A percentile compares a stretch with the other conserved stretches of the same genome.
These are phyloP conservation scores for Millerago galiae DNA, from an alignment of 805 yeast species.

Conservation along the genomic window DNA sequence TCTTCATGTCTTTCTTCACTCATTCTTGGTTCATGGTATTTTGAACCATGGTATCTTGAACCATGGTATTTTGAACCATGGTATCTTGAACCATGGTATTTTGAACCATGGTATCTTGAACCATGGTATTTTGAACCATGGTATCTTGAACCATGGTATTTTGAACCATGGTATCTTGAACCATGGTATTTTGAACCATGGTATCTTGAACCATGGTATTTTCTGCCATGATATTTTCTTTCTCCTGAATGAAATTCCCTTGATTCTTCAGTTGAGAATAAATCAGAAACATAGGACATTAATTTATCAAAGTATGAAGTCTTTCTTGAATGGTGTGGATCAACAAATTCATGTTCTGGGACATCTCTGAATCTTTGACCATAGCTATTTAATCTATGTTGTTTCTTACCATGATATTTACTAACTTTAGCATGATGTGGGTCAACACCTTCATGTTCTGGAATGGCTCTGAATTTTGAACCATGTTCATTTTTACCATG, in stretches of 20 bases:
- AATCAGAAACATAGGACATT: too few relatives aligned
- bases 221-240: not conserved
- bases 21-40: too few relatives aligned
- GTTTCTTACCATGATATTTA: not conserved
- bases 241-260: too few relatives aligned
- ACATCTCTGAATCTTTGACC: not conserved
- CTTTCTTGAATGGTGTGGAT: slow-evolving; percentile 1
- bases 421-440: slow-evolving; percentile 1
- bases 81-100: not conserved
- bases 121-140: not conserved
- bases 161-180: not conserved
- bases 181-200: not conserved
- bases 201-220: not conserved
- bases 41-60: not conserved
- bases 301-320: too few relatives aligned
- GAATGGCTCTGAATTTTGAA: not conserved
- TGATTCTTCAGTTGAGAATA: too few relatives aligned
- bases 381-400: not conserved
- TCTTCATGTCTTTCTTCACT: too few relatives aligned
- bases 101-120: not conserved
- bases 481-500: not conserved
- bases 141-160: not conserved
- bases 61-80: not conserved
- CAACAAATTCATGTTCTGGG: slow-evolving; percentile 2
- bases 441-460: slow-evolving; percentile 2